Base-by-base conservation (phyloP, 306 rosid species). In the Herpetospermum pedunculosum region DNA sequence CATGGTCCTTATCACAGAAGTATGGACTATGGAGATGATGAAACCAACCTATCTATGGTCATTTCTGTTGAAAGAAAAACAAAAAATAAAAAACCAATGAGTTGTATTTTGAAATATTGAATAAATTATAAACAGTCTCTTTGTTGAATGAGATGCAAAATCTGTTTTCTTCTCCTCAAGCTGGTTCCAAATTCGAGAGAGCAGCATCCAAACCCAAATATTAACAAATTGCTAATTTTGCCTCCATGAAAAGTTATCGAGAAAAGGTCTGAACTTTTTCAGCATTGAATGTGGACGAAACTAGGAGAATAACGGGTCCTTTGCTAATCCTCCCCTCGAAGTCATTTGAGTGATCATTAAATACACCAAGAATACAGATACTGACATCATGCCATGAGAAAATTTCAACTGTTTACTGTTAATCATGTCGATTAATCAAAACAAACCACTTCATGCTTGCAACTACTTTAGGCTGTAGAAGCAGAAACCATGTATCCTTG, bases 401-500 rank as follows among this genome's bases (percentile, higher is more conserved):
- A 29, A 6, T 9, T 29, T 12, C 15, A 7, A 14, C 3, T 14
- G 40, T 46, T 32, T 41, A 43, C 75, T 8, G 28, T 18, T 28
- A 13, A 41, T 43, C 25, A 47, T 15, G 54, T 3, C 57, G 0
- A 70, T 28, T 46, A 70, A 60, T 78, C 15, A 21, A 75, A 26
- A n/a, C 73, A 35, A 37, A 38, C 10, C 69, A 25, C 67, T n/a
- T 35, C 16, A 26, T 30, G n/a, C 21, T 19, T 57, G 23, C 64
- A 60, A 46, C 12, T 6, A 47, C 57, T 12, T 77, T 77, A 73
- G 46, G 77, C 77, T 34, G 81, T n/a, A 43, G 75, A 70, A 72
- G 35, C 43, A 49, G 81, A 83, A 70, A 84, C 84, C 57, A 65
- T 74, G 30, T 80, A 79, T 59, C 90, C 96, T 48, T 50, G 55